Percentiles rank a stretch among this genome's conserved stretches.
These are phyloP conservation scores for Didymella lethalis DNA, from an alignment of 2,329 filamentous ascomycete species.

Conservation along the genomic window DNA sequence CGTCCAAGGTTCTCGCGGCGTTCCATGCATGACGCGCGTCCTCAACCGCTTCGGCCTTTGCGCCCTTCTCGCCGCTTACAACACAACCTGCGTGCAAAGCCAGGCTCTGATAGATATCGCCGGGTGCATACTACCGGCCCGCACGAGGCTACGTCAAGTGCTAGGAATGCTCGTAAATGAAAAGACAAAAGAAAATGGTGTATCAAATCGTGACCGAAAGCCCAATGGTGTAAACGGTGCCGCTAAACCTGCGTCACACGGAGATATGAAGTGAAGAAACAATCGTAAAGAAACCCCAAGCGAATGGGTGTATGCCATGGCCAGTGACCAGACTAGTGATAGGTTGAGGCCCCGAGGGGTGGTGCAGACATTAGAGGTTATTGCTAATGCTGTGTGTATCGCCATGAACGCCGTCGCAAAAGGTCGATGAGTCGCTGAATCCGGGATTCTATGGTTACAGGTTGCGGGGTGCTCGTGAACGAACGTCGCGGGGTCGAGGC, in stretches of 20 bases:
- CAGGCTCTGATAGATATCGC: conserved; percentile 16
- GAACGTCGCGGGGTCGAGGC: conserved; percentile 30
- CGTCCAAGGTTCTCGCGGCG: conserved; percentile 4
- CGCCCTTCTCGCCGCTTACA: conserved; percentile 29
- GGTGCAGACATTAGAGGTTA: conserved; percentile 48
- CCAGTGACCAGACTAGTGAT: conserved; percentile 35
- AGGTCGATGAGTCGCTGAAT: conserved; percentile 34
- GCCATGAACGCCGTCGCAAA: conserved; percentile 47
- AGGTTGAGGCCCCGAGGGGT: conserved; percentile 37
- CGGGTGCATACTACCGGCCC: conserved; percentile 29
- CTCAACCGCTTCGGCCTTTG: conserved; percentile 26
- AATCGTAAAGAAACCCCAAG: conserved; percentile 23
- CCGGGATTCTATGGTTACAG: conserved; percentile 46
- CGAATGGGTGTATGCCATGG: conserved; percentile 19
- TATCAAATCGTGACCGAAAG: conserved; percentile 36
- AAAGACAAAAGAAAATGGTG: conserved; percentile 42
- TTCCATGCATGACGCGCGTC: conserved; percentile 35
- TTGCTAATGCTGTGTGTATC: conserved; percentile 35
- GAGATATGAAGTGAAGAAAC: conserved; percentile 31
- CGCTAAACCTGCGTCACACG: conserved; percentile 31
- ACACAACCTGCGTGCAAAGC: conserved; percentile 25
- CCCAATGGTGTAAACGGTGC: conserved; percentile 47
- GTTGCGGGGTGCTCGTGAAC: conserved; percentile 31
- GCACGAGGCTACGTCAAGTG: conserved; percentile 24
- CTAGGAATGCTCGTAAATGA: conserved; percentile 35